Percentiles rank a stretch among this genome's conserved stretches.
phyloP scores from a whole-genome alignment of 2,329 filamentous ascomycete genomes.

The Trichoderma aggressivum region DNA sequence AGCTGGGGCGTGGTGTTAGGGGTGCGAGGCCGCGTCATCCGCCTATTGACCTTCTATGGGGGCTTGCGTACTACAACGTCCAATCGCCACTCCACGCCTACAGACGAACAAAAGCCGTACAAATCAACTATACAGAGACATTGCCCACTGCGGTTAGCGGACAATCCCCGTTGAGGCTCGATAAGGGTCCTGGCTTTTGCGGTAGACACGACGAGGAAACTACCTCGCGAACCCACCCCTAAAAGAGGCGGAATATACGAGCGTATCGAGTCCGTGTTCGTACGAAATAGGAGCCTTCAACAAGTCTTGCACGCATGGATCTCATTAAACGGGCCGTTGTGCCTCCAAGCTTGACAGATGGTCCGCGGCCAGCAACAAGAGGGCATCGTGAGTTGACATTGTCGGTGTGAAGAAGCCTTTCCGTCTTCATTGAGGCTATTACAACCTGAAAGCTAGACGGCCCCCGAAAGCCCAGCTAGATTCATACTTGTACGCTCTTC shows the following conservation, averaged over 20 bases:
- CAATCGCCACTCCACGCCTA: conserved; percentile 14
- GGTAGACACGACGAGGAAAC: background rate
- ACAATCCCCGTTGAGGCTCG: background rate
- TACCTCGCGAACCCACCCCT: background rate
- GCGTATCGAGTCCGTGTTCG: background rate
- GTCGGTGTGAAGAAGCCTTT: background rate
- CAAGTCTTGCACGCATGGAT: background rate
- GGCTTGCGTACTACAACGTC: conserved; percentile 16
- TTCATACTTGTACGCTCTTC: background rate
- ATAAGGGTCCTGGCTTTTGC: background rate
- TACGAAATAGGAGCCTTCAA: background rate
- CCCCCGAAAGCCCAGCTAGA: background rate
- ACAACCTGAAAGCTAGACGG: background rate
- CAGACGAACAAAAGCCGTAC: background rate
- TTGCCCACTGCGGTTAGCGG: background rate
- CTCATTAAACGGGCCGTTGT: background rate
- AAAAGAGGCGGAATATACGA: background rate
- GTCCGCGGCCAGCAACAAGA: background rate
- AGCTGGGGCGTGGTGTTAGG: conserved; percentile 13
- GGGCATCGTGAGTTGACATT: background rate
- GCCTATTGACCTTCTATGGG: conserved; percentile 1
- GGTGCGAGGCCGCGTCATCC: conserved; percentile 21
- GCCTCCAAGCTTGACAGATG: background rate
- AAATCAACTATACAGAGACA: background rate
- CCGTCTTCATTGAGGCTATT: background rate